Evolutionary conservation across 148 eudicot species (phyloP), one percentile per base, ranked within the genome.

Genomic region (Nyssa sinensis): DNA sequence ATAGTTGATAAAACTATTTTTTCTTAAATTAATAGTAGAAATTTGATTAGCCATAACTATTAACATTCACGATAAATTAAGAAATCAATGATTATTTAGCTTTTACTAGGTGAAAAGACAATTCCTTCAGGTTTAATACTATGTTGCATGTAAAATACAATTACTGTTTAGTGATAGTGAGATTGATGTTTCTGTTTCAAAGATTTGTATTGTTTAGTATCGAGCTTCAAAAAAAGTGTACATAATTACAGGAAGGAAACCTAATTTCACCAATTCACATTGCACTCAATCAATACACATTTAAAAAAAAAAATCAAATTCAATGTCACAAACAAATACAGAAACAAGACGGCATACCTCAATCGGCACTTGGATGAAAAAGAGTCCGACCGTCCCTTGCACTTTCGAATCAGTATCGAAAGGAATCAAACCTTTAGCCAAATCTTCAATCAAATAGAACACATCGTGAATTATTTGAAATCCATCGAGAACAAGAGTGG

Each of bases 391-490:
- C 5, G 67, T 30, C 0, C 92, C 92, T 3, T 63, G 16, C 24
- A 88, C 75, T 31, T 25, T 27, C 0, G 89, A 82, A 59, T 75
- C 75, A 53, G 91, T 86, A 84, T 88, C 91, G 60, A 86, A 88
- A 0, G 86, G 86, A 21, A 88, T 82, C 53, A 69, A 74, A 21
- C 89, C 92, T 58, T 69, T 63, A 25, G 91, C 87, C 60, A 88
- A 69, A 77, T 88, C 91, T 29, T 76, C 86, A 30, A 88, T 70
- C 74, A 88, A 77, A 34, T 86, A 84, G 27, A 88, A 24, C 23
- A 81, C 66, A 80, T 88, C 92, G 64, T 88, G 92, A 27, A 88
- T 69, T 53, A 88, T 79, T 74, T 82, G 71, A 59, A 82, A 74
- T 25, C 88, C 89, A 60, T 88, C 73, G 21, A 86, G 51, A 2